These are phyloP conservation scores for Hygrocybe coccinea DNA, from an alignment of 768 basidiomycete genomes.

Conservation along the genomic window DNA sequence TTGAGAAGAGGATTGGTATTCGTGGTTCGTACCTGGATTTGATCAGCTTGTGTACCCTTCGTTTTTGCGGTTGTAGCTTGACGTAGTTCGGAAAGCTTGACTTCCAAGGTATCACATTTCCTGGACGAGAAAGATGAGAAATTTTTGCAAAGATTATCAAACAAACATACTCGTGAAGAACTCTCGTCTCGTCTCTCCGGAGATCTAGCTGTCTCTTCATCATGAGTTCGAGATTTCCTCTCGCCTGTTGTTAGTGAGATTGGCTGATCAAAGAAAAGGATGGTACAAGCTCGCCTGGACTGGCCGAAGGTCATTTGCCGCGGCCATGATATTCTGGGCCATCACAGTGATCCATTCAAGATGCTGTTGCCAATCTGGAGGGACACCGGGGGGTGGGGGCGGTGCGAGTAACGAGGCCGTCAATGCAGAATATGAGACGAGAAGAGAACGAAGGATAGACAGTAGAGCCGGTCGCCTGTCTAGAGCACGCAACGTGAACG, in stretches of 20 bases:
- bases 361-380: constrained; percentile 69
- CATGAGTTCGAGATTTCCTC: constrained; percentile 76
- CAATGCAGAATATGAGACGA: constrained; percentile 74
- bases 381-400: constrained; percentile 46
- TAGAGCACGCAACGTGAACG: constrained; percentile 24
- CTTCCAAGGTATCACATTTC: constrained; percentile 68
- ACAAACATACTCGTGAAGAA: constrained; percentile 59
- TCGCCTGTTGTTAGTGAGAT: constrained; percentile 45
- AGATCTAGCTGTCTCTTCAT: constrained; percentile 75
- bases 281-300: constrained; percentile 58
- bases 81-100: constrained; percentile 55
- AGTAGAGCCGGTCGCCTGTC: constrained; percentile 75
- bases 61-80: constrained; percentile 7
- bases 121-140: constrained; percentile 32
- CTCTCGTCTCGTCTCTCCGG: constrained; percentile 64
- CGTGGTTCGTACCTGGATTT: not conserved
- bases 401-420: constrained; percentile 66
- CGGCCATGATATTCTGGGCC: constrained; percentile 83
- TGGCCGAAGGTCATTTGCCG: constrained; percentile 83
- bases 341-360: constrained; percentile 79
- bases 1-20: too few relatives aligned
- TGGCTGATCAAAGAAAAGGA: not conserved
- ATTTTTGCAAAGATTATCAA: not conserved
- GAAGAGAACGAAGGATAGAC: constrained; percentile 67
- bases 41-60: not conserved